Base-by-base conservation (phyloP, 805 yeast genomes). In the Saccharomycopsis javanensis region DNA sequence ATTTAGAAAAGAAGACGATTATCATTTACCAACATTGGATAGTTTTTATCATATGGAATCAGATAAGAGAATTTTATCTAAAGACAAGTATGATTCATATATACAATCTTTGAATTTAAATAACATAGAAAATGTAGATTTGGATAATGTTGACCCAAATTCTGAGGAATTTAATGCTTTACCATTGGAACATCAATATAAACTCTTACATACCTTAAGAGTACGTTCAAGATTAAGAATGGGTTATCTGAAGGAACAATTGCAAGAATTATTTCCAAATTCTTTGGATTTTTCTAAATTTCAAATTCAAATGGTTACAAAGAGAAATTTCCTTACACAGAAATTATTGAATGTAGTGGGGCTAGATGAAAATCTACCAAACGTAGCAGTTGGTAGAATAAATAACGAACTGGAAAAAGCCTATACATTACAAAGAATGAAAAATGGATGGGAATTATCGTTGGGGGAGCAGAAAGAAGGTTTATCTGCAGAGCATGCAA, bases 171-270 rank as follows among this genome's bases (percentile, higher is more conserved):
- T 94, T 66, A 75, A 77, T 11, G 75, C 76, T 20, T 72, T 94
- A n/a, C 96, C 99, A 0, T 72, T 84, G 53, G 80, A 90, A 0
- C 83, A 96, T 0, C 97, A 90, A 67, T 94, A 94, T 67, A 88
- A 90, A 79, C 80, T 89, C 3, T 71, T 94, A 11, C 88, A 94
- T 8, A 88, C 88, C 59, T 77, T 96, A 15, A 70, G 99, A 57
- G 72, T 90, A 27, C 78, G 89, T 60, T 91, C 97, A 0, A 73
- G 99, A 58, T 77, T 94, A 67, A 82, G 99, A 72, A 85, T 94
- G 96, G 99, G 99, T 0, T 91, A 87, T 66, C 76, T 92, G 0
- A 88, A 90, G 57, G 90, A 87, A n/a, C 97, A 94, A 65, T 73
- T 94, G 35, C 87, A 88, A 62, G 72, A 79, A 4, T 72, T 89